These are phyloP conservation scores for Termitomyces titanicus DNA, from an alignment of 768 basidiomycete genomes.

Conservation along the genomic window DNA sequence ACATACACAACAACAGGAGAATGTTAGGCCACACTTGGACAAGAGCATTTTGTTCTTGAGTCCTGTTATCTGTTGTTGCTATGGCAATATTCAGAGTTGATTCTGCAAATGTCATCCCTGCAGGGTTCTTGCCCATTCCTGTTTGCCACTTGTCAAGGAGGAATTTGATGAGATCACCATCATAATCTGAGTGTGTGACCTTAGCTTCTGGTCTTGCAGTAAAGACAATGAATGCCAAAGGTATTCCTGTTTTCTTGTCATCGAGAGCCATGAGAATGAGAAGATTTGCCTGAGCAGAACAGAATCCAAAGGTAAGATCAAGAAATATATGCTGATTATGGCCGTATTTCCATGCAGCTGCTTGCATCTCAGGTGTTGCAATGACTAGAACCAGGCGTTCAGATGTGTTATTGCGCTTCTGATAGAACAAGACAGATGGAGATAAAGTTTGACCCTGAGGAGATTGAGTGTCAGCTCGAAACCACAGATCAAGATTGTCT, in stretches of 20 bases:
- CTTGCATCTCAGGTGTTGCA: not conserved
- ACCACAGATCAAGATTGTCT: slow-evolving; percentile 24
- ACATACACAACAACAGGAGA: not conserved
- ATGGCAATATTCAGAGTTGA: not conserved
- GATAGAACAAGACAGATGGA: slow-evolving; percentile 20
- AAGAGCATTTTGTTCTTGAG: not conserved
- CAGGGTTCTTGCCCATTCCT: not conserved
- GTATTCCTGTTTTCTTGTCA: not conserved
- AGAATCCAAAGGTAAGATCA: not conserved
- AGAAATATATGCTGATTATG: no score
- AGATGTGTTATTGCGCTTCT: not conserved
- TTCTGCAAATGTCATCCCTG: not conserved
- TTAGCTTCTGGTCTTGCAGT: not conserved
- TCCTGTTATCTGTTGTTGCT: not conserved
- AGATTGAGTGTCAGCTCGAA: no score
- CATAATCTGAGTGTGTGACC: not conserved
- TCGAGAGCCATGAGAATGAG: not conserved
- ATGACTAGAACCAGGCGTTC: not conserved
- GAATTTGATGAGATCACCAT: not conserved
- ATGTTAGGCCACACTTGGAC: not conserved
- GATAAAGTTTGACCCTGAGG: slow-evolving; percentile 10
- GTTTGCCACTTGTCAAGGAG: not conserved
- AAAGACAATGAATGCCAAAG: not conserved
- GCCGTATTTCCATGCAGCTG: not conserved
- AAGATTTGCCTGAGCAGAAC: not conserved